Evolutionary conservation across 2,329 filamentous ascomycete genomes (phyloP).

Genomic region (Phaeophleospora eucalypticola): DNA sequence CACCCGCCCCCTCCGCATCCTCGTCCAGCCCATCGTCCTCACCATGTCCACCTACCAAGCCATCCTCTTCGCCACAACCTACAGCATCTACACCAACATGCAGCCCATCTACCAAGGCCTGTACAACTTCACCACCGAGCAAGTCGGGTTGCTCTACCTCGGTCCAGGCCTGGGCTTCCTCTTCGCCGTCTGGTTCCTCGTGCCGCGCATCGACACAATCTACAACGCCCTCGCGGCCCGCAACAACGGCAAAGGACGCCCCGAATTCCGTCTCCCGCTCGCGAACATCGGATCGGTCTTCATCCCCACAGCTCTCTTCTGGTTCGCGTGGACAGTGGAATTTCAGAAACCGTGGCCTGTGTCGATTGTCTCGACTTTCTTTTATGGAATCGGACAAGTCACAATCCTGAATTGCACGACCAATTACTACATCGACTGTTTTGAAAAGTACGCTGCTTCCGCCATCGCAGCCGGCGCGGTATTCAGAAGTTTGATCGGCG

Average conservation of each 20-base stretch:
- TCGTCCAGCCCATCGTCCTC: conserved; percentile 45
- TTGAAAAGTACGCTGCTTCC: conserved; percentile 48
- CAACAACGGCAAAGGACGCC: conserved; percentile 38
- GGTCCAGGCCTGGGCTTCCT: conserved; percentile 44
- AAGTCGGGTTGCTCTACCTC: conserved; percentile 45
- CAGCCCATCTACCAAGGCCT: conserved; percentile 42
- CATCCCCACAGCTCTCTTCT: conserved; percentile 43
- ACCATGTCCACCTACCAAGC: conserved; percentile 46
- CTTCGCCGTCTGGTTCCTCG: conserved; percentile 43
- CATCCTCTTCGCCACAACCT: conserved; percentile 46
- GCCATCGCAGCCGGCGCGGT: conserved; percentile 50
- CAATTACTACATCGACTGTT: conserved; percentile 54
- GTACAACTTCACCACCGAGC: conserved; percentile 45
- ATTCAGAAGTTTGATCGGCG: conserved; percentile 45
- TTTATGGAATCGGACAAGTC: conserved; percentile 47
- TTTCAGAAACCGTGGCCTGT: conserved; percentile 40
- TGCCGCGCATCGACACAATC: conserved; percentile 45
- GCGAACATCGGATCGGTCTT: conserved; percentile 45
- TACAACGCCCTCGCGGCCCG: conserved; percentile 43
- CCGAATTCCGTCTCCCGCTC: conserved; percentile 44
- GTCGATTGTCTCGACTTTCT: conserved; percentile 41
- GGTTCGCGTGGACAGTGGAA: conserved; percentile 44
- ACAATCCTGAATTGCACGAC: conserved; percentile 52
- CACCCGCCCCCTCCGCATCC: conserved; percentile 40
- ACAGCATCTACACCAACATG: conserved; percentile 47